Conservation (phyloP, 2,329 filamentous ascomycete species). For the Neonectria neomacrospora region DNA sequence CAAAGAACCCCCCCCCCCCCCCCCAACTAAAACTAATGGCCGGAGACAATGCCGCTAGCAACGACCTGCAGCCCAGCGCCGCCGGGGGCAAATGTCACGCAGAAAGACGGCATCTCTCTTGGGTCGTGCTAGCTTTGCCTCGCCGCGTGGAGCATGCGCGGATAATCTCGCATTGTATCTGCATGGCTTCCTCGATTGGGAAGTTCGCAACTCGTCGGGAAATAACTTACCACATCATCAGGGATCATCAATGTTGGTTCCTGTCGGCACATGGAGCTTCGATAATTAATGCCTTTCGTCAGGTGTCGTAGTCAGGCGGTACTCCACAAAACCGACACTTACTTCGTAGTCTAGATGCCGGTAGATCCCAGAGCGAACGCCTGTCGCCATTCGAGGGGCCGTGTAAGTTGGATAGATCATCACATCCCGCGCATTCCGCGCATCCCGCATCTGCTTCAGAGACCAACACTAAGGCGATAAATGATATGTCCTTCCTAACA, state of each 20-base stretch:
- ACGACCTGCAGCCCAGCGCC: slow-evolving; percentile 20
- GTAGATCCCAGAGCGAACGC: not conserved
- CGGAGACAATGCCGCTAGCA: slow-evolving; percentile 14
- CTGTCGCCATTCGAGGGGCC: not conserved
- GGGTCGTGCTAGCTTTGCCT: not conserved
- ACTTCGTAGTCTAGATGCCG: not conserved
- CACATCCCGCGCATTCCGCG: not conserved
- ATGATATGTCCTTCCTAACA: not conserved
- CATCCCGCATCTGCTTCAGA: not conserved
- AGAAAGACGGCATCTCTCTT: slow-evolving; percentile 1
- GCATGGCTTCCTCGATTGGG: slow-evolving; percentile 21
- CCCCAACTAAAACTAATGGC: slow-evolving; percentile 15
- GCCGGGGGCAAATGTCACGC: slow-evolving; percentile 15
- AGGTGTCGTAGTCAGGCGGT: not conserved
- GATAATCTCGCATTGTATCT: slow-evolving; percentile 16
- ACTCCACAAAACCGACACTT: not conserved
- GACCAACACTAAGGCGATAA: too few species aligned
- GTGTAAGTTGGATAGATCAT: not conserved
- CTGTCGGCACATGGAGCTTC: not conserved
- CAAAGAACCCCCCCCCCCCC: too few species aligned
- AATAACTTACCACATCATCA: not conserved
- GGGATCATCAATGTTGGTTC: not conserved
- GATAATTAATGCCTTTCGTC: slow-evolving; percentile 7
- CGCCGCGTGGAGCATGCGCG: not conserved
- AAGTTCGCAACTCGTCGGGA: slow-evolving; percentile 1